These are phyloP conservation scores for Epichloe typhina DNA, from an alignment of 2,329 filamentous ascomycete species.

Conservation along the genomic window DNA sequence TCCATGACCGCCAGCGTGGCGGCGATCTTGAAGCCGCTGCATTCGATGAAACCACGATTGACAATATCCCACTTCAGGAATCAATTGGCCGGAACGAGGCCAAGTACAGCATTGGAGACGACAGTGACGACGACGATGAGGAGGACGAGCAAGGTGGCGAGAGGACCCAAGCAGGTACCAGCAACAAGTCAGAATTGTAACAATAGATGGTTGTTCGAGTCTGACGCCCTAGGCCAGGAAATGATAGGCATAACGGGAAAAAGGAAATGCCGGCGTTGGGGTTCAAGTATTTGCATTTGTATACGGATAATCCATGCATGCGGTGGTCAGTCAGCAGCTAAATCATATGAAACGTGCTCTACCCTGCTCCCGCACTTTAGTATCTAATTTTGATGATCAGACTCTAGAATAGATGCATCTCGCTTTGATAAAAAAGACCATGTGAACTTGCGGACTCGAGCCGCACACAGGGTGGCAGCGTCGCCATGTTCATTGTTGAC, in stretches of 20 bases:
- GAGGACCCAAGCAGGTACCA: background rate
- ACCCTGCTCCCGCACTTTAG: background rate
- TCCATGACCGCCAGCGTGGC: slow-evolving; percentile 31
- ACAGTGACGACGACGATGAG: slow-evolving; percentile 36
- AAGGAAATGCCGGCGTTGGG: background rate
- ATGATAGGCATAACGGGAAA: background rate
- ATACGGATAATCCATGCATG: background rate
- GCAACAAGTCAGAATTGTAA: background rate
- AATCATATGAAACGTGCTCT: background rate
- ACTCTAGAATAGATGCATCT: too few species aligned
- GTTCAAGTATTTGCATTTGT: background rate
- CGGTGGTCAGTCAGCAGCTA: background rate
- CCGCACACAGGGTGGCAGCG: too few species aligned
- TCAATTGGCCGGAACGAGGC: slow-evolving; percentile 27
- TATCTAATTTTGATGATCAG: too few species aligned
- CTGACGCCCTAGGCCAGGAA: background rate
- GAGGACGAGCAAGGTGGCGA: slow-evolving; percentile 10
- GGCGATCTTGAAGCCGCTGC: slow-evolving; percentile 49
- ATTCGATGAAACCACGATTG: slow-evolving; percentile 53
- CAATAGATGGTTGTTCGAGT: background rate
- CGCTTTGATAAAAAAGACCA: too few species aligned
- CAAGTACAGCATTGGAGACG: slow-evolving; percentile 44
- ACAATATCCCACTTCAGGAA: slow-evolving; percentile 42
- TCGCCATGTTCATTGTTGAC: background rate
- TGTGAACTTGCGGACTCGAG: too few species aligned